These are phyloP conservation scores for Crithidia thermophila DNA, from an alignment of 208 protist species.

Conservation along the genomic window DNA sequence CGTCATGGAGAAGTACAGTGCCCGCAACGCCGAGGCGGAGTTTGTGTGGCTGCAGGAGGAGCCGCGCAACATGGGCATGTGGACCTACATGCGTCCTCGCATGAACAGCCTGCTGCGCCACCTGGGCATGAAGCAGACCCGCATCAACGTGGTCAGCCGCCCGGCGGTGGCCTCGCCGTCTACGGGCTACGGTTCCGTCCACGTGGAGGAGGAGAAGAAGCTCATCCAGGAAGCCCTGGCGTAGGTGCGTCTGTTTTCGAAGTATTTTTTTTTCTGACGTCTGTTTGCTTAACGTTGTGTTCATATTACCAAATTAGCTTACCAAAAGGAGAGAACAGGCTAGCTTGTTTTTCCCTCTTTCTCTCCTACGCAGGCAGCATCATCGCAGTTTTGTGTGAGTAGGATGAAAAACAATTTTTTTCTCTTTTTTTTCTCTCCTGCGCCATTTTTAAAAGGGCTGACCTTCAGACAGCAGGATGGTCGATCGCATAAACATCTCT, in stretches of 20 bases:
- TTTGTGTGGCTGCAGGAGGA: conserved; percentile 98
- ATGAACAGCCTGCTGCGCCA: conserved; percentile 82
- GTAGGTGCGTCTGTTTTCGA: conserved; percentile 20
- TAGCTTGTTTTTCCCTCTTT: conserved; percentile 11
- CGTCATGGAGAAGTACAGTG: conserved; percentile 89
- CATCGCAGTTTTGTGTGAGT: not conserved
- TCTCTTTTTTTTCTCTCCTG: not conserved
- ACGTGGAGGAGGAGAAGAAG: conserved; percentile 86
- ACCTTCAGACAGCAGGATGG: no score
- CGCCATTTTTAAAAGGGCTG: no score
- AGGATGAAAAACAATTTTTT: not conserved
- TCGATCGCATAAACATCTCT: no score
- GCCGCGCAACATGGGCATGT: conserved; percentile 98
- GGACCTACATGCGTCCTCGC: conserved; percentile 82
- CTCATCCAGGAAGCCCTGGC: conserved; percentile 69
- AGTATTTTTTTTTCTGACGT: not conserved
- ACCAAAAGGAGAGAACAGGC: no score
- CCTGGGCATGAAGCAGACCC: conserved; percentile 46
- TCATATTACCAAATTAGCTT: conserved; percentile 15
- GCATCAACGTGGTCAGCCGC: conserved; percentile 78
- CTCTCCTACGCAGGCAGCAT: no score
- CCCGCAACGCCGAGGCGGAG: conserved; percentile 81
- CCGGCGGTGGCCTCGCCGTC: conserved; percentile 81
- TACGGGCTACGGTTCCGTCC: conserved; percentile 88
- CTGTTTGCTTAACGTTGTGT: conserved; percentile 8